Evolutionary conservation across 1,284 basidiomycete genomes (phyloP), one percentile per base, ranked within the genome.

Genomic region (Ustanciosporium gigantosporum): DNA sequence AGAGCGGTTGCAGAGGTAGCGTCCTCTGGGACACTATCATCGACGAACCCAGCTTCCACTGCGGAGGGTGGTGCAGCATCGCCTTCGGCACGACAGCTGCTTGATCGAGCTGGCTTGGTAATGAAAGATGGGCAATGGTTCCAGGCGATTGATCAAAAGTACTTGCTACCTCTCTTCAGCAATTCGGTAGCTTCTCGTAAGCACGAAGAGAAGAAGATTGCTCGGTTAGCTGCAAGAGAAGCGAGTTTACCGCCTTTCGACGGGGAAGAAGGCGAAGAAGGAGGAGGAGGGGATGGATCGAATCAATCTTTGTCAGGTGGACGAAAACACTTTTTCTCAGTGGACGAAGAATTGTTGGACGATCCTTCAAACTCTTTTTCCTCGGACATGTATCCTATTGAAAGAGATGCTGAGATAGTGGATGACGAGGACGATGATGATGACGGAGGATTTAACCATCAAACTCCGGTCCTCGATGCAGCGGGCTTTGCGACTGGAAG

Each of bases 111-210:
- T 3, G 73, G 73, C 5, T 40, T 77, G 8, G 76, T 77, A 36
- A 66, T 77, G 79, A 76, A 81, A 16, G 82, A 84, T 56, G 83
- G 83, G 5, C 90, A 92, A 78, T 97, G 94, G 93, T 98, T 98
- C 85, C 92, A 92, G 66, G 84, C 87, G 24, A 81, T 98, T 36
- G 94, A 98, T 79, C 91, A 98, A 79, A 84, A 91, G 52, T 98
- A 96, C 78, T 82, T 98, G 15, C 79, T 97, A 3, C 95, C 94
- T 14, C 81, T 96, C 31, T 98, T 98, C 81, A 91, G 89, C 48
- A 97, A 97, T 48, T 67, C 79, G 23, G 80, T 80, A 0, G 80
- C 80, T 1, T 77, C 68, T 14, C 68, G 80, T 21, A 76, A 78
- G 55, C 77, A 80, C 44, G 76, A 78, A 23, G 71, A 76, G 47